These are phyloP conservation scores for Thinopyrum elongatum DNA, from an alignment of 176 grass and related monocot genomes.

Conservation along the genomic window DNA sequence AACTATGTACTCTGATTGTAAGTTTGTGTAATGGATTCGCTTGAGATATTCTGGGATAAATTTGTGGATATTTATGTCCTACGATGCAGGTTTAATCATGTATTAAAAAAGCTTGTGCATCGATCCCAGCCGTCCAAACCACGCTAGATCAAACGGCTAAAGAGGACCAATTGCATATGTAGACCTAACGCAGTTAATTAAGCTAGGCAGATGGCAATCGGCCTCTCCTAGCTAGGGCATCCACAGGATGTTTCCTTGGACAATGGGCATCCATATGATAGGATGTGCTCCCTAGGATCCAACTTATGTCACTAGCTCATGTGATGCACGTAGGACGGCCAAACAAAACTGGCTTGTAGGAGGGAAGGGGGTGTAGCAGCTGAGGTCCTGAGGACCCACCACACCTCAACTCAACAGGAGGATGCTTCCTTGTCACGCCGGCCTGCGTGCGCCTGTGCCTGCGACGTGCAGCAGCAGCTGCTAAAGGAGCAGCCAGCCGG, in stretches of 20 bases:
- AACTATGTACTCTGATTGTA: no score
- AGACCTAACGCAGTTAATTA: neutral
- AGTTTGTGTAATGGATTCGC: no score
- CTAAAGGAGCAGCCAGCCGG: neutral
- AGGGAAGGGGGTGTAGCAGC: neutral
- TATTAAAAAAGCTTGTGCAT: no score
- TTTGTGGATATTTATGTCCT: no score
- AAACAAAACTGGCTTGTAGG: neutral
- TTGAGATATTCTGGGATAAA: no score
- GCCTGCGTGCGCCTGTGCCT: neutral
- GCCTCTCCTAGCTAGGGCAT: neutral
- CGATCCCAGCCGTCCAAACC: no score
- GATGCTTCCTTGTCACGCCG: conserved; percentile 49
- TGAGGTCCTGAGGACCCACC: neutral
- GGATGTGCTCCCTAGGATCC: conserved; percentile 1
- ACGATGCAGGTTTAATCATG: no score
- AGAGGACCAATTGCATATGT: no score
- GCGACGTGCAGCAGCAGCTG: neutral
- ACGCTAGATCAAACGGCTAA: no score
- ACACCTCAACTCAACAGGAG: neutral
- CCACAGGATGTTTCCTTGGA: neutral
- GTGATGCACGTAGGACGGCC: neutral
- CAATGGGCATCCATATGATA: neutral
- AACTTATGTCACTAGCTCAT: conserved; percentile 8
- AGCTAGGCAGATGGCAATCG: neutral